Evolutionary conservation across 345 rosid species (phyloP), one percentile per base, ranked within the genome.

Genomic region (Aquilaria malaccensis): DNA sequence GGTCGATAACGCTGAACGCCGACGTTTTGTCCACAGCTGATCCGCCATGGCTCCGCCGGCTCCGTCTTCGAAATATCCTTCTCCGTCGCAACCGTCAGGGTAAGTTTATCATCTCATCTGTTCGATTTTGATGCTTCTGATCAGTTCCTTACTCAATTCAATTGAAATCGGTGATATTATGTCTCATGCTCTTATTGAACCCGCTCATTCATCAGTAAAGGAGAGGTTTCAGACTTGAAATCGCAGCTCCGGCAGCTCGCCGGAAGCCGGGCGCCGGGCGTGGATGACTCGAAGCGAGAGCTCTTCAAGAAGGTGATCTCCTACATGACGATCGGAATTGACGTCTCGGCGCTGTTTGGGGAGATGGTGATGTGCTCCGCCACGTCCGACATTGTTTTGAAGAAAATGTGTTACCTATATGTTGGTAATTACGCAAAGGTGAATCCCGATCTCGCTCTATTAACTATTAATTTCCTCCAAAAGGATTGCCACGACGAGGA

Each of bases 281-380:
- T 80, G 45, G 99, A 94, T 63, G 97, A 94, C 79, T 90, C 97
- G 6, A 94, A 94, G 74, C 89, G 95, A 0, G 99, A 94, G 56
- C 86, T 94, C 62, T 94, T 70, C 81, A 94, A 94, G 85, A 94
- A 90, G 70, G 99, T 86, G 46, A 94, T 94, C 52, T 88, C 99
- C 2, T 81, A 83, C 74, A 94, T 90, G 97, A 94, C 96, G 3
- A 82, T 94, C 12, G 96, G 99, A 54, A 83, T 94, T 50, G 99
- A 94, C 32, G 99, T 94, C 69, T 83, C 99, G 4, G 76, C 97
- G 11, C 79, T 94, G 13, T 94, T 94, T 31, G 95, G 99, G 9
- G 99, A 94, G 82, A 94, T 94, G 97, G 97, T 94, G 49, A 94
- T 94, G 99, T 94, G 99, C 74, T 94, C 96, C 0, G 97, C 95